A percentile compares a stretch with the other conserved stretches of the same genome.
phyloP scores from a whole-genome alignment of 495 filamentous ascomycete genomes.

The Penicillium antarcticum region DNA sequence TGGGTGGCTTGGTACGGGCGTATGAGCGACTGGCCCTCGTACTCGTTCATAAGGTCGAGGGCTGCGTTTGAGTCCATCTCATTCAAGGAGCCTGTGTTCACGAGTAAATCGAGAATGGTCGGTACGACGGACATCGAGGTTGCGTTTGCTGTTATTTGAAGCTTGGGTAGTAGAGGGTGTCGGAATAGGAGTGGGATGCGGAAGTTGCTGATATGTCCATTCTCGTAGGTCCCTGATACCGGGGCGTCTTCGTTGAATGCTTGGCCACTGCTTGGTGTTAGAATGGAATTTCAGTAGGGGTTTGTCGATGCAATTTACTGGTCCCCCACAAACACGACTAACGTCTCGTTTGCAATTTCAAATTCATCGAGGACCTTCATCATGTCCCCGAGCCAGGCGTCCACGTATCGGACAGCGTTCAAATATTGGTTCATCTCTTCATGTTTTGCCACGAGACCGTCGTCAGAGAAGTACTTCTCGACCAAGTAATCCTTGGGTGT shows the following conservation, averaged over 20 bases:
- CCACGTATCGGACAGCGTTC: conserved; percentile 40
- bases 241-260: conserved; percentile 36
- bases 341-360: conserved; percentile 40
- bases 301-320: conserved; percentile 26
- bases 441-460: conserved; percentile 12
- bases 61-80: conserved; percentile 24
- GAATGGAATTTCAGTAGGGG: background rate
- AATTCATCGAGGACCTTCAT: conserved; percentile 37
- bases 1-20: conserved; percentile 33
- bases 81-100: conserved; percentile 36
- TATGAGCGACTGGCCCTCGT: conserved; percentile 46
- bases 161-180: conserved; percentile 38
- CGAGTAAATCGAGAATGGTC: conserved; percentile 44
- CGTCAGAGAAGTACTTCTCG: conserved; percentile 24
- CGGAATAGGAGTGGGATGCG: conserved; percentile 41
- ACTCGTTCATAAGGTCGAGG: conserved; percentile 35
- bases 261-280: conserved; percentile 25
- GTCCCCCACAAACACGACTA: conserved; percentile 45
- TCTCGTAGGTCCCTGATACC: conserved; percentile 40
- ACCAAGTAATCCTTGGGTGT: conserved; percentile 26
- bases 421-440: conserved; percentile 36
- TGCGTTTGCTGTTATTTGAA: conserved; percentile 37
- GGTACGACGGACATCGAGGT: conserved; percentile 43
- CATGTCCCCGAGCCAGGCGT: conserved; percentile 38
- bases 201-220: conserved; percentile 44